phyloP scores from a whole-genome alignment of 1,284 basidiomycete species.

The Ceratobasidium theobromae region DNA sequence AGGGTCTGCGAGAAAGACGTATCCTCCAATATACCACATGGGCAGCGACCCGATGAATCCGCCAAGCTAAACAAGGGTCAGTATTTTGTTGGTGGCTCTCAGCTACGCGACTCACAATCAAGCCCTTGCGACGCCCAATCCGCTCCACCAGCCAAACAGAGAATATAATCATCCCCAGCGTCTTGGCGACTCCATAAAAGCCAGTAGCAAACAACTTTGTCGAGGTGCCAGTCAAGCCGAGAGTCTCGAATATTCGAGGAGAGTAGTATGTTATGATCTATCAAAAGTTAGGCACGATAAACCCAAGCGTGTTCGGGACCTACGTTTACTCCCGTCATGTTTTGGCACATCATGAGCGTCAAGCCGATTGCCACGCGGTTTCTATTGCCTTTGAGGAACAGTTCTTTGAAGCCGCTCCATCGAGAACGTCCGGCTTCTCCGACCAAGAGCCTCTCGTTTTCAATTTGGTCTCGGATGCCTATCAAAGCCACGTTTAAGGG shows the following conservation, averaged over 20 bases:
- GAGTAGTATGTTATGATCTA: conserved; percentile 41
- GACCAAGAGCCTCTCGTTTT: conserved; percentile 38
- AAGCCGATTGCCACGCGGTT: conserved; percentile 40
- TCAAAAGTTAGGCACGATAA: not conserved
- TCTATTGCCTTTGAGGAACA: conserved; percentile 38
- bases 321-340: conserved; percentile 40
- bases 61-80: conserved; percentile 2
- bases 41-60: conserved; percentile 27
- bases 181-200: conserved; percentile 47
- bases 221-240: conserved; percentile 43
- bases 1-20: conserved; percentile 25
- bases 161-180: conserved; percentile 40
- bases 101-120: conserved; percentile 36
- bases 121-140: conserved; percentile 40
- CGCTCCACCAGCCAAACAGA: conserved; percentile 41
- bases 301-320: not conserved
- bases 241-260: conserved; percentile 43
- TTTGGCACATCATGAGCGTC: conserved; percentile 42
- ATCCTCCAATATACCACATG: conserved; percentile 31
- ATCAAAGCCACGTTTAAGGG: not conserved
- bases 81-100: not conserved
- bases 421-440: conserved; percentile 37
- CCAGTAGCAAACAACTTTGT: conserved; percentile 42
- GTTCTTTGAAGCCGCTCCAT: conserved; percentile 37
- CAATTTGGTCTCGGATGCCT: conserved; percentile 33